Percentiles rank a stretch among this genome's conserved stretches.
Evolutionary conservation across 805 yeast species (phyloP).

Genomic region (Saturnispora halmiae): DNA sequence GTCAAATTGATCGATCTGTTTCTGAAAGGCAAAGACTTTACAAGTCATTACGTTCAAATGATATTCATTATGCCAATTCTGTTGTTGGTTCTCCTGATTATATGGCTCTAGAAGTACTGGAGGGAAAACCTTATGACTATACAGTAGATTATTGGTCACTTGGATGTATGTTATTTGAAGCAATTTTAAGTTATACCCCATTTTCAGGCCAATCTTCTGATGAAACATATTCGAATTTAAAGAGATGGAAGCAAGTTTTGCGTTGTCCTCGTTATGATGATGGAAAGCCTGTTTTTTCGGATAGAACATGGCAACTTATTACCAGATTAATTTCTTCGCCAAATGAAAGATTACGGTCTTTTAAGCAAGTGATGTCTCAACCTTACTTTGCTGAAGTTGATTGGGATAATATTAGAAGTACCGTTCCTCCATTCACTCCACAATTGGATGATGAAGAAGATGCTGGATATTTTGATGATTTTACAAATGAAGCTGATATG

Average conservation of each 20-base stretch:
- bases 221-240: constrained; percentile 88
- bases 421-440: constrained; percentile 92
- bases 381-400: constrained; percentile 79
- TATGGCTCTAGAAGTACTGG: constrained; percentile 96
- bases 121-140: constrained; percentile 87
- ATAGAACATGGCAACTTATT: constrained; percentile 90
- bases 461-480: constrained; percentile 98
- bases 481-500: constrained; percentile 93
- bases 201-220: constrained; percentile 89
- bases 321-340: constrained; percentile 75
- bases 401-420: constrained; percentile 59
- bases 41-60: constrained; percentile 66
- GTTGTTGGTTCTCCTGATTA: constrained; percentile 98
- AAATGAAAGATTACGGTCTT: constrained; percentile 59
- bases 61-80: constrained; percentile 83
- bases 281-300: constrained; percentile 87
- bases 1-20: constrained; percentile 58
- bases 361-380: constrained; percentile 72
- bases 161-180: constrained; percentile 95
- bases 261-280: constrained; percentile 87
- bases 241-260: constrained; percentile 84
- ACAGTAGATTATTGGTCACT: constrained; percentile 98
- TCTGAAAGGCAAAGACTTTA: constrained; percentile 83
- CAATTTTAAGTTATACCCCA: constrained; percentile 95
- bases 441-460: constrained; percentile 95